Evolutionary conservation across 441 rosid species (phyloP).

Genomic region (Pelargonium australe): DNA sequence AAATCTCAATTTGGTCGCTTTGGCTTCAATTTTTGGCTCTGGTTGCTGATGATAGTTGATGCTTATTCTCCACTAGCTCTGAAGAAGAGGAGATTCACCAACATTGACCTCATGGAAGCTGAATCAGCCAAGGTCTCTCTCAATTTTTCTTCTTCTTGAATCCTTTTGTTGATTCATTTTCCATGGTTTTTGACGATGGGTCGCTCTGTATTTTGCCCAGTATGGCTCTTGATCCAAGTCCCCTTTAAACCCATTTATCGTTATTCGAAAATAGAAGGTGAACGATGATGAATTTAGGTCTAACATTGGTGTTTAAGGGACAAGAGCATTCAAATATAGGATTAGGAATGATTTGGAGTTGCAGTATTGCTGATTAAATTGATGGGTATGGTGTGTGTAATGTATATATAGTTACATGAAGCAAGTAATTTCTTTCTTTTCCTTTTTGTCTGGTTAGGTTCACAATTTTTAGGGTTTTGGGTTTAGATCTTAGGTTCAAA

Average conservation of each 20-base stretch:
- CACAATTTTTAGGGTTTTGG: not conserved
- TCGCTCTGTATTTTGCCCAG: conserved; percentile 12
- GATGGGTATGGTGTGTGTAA: no score
- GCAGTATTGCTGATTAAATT: not conserved
- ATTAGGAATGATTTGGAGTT: not conserved
- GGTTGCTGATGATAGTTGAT: conserved; percentile 48
- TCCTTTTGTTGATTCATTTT: not conserved
- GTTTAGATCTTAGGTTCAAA: not conserved
- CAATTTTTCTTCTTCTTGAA: not conserved
- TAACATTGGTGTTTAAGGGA: not conserved
- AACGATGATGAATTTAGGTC: not conserved
- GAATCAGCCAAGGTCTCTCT: conserved; percentile 50
- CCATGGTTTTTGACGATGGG: not conserved
- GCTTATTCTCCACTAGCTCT: conserved; percentile 31
- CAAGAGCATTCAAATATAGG: not conserved
- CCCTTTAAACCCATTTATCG: not conserved
- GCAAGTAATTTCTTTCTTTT: no score
- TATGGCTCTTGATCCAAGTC: not conserved
- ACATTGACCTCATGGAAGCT: conserved; percentile 55
- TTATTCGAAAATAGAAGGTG: not conserved
- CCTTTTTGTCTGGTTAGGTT: no score
- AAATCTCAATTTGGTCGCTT: not conserved
- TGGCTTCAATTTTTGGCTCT: not conserved
- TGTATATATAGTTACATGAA: no score
- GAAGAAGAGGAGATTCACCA: conserved; percentile 58